These are phyloP conservation scores for Phaeosphaeriaceae sp. DNA, from an alignment of 2,329 filamentous ascomycete species.

Conservation along the genomic window DNA sequence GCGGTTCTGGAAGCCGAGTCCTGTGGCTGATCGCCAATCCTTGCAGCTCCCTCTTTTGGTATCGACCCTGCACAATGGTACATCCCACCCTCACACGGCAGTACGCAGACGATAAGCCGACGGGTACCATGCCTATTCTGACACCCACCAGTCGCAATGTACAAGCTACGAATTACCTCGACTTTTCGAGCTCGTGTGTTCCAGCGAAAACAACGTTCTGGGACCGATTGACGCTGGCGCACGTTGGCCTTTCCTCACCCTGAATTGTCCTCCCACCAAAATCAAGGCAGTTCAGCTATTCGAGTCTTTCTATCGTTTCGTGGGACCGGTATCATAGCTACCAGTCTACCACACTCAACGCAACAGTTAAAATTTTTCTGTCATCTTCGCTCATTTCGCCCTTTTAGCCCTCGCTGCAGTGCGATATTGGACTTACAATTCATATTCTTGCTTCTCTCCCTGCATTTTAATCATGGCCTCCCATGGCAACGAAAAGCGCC, in stretches of 20 bases:
- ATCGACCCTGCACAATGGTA: slow-evolving; percentile 2
- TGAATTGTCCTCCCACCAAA: neutral
- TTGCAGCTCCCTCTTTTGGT: slow-evolving; percentile 4
- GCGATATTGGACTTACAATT: too few relatives aligned
- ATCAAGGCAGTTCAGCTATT: neutral
- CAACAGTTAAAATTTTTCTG: neutral
- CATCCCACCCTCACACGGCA: neutral
- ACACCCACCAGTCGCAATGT: neutral
- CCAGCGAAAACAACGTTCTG: neutral
- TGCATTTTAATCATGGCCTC: neutral
- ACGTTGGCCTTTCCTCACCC: neutral
- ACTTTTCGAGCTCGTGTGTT: neutral
- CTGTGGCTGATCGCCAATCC: slow-evolving; percentile 3
- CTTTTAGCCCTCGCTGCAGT: neutral
- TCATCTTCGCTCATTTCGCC: neutral
- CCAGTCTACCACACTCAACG: neutral
- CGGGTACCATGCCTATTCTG: slow-evolving; percentile 1
- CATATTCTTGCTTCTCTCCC: neutral
- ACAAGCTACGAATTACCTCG: neutral
- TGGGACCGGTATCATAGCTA: neutral
- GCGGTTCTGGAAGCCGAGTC: neutral
- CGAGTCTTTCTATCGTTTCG: neutral
- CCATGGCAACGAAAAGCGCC: neutral
- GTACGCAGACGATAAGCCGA: neutral
- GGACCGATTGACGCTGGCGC: neutral